A percentile compares a stretch with the other conserved stretches of the same genome.
Conservation (phyloP, 1,284 basidiomycete genomes). For the Cryptococcus maquisensis region DNA sequence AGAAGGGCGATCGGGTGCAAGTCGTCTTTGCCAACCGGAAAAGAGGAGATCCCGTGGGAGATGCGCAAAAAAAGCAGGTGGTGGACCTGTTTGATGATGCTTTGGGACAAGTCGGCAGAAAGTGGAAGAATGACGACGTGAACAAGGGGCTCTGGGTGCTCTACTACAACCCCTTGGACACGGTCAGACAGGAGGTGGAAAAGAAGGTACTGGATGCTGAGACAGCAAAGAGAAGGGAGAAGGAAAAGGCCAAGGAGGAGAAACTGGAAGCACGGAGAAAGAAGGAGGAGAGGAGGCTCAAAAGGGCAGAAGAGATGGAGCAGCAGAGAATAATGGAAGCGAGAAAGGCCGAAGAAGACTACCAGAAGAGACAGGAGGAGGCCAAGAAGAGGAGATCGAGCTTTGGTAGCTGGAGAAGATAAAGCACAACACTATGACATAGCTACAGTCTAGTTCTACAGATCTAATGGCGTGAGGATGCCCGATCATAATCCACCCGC, state of each 20-base stretch:
- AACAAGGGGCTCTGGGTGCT: constrained; percentile 71
- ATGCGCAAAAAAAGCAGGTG: constrained; percentile 51
- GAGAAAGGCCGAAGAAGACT: not conserved
- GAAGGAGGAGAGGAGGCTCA: constrained; percentile 18
- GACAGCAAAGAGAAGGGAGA: constrained; percentile 53
- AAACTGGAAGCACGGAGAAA: constrained; percentile 12
- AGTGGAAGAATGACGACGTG: constrained; percentile 76
- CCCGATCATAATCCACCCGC: constrained; percentile 16
- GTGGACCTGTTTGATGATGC: constrained; percentile 62
- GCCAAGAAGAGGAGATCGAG: not conserved
- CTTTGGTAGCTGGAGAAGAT: not conserved
- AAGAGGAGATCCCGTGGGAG: constrained; percentile 10
- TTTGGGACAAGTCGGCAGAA: constrained; percentile 69
- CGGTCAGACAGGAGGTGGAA: constrained; percentile 79
- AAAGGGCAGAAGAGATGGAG: constrained; percentile 65
- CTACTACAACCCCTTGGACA: constrained; percentile 66
- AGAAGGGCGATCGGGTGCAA: constrained; percentile 42
- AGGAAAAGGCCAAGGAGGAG: constrained; percentile 37
- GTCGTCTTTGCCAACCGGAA: constrained; percentile 38
- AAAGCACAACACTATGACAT: not conserved
- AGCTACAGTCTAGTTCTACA: not conserved
- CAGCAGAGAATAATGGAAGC: constrained; percentile 49
- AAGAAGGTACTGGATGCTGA: constrained; percentile 68
- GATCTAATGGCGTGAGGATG: not conserved
- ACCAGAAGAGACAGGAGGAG: not conserved